These are phyloP conservation scores for Vitis rotundifolia DNA, from an alignment of 164 flowering plant species.

Conservation along the genomic window DNA sequence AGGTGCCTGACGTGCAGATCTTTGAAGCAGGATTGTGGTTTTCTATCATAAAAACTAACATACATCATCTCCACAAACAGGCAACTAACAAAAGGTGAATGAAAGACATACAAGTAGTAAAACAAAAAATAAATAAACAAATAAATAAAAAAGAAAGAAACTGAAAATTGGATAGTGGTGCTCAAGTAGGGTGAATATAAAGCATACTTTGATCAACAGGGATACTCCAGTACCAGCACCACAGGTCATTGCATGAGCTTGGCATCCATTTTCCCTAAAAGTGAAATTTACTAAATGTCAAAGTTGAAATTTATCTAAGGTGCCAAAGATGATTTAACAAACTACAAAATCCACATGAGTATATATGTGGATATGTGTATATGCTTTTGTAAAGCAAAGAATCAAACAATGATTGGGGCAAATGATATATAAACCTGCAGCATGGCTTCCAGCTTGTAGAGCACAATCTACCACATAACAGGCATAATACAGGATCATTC, in stretches of 20 bases:
- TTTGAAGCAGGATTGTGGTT: constrained; percentile 84
- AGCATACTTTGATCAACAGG: constrained; percentile 71
- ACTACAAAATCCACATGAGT: no score
- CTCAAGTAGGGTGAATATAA: not conserved
- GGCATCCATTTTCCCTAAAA: constrained; percentile 67
- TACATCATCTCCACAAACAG: not conserved
- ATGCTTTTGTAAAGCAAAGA: not conserved
- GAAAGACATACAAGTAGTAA: no score
- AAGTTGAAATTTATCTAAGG: not conserved
- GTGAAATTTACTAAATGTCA: constrained; percentile 2
- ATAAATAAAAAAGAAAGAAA: not conserved
- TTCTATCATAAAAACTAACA: constrained; percentile 38
- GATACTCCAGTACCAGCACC: constrained; percentile 95
- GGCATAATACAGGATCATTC: constrained; percentile 81
- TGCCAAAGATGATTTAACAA: not conserved
- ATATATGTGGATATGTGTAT: not conserved
- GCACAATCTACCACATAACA: constrained; percentile 89
- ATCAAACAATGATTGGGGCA: not conserved
- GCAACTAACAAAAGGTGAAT: not conserved
- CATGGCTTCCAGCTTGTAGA: constrained; percentile 76
- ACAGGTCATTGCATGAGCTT: constrained; percentile 71
- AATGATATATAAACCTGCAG: constrained; percentile 65
- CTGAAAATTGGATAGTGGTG: not conserved
- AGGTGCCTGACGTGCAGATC: constrained; percentile 73
- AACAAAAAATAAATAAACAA: no score